Conservation (phyloP, 257 asterid genomes). For the Nicotiana tomentosiformis region DNA sequence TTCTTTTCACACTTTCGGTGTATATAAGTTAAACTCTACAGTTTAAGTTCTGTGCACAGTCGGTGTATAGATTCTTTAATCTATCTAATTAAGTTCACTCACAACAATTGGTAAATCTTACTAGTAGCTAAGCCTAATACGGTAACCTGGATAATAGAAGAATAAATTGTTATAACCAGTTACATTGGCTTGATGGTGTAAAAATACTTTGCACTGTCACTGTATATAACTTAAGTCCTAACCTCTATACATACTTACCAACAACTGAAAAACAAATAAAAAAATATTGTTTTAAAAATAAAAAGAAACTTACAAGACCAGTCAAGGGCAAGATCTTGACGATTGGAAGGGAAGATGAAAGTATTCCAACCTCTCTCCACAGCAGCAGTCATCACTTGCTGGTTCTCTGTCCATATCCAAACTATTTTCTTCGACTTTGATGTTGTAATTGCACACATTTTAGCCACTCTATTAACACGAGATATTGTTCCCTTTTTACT, state of each 20-base stretch:
- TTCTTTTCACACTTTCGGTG: no score
- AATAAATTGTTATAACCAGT: no score
- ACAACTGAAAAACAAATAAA: not conserved
- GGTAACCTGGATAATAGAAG: no score
- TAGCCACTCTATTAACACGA: not conserved
- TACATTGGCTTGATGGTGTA: no score
- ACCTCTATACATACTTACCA: not conserved
- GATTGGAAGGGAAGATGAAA: conserved; percentile 45
- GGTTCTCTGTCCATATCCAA: conserved; percentile 87
- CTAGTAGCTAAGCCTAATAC: no score
- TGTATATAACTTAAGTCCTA: no score
- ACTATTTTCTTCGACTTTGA: conserved; percentile 43
- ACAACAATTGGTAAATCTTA: no score
- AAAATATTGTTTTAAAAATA: not conserved
- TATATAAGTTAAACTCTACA: no score
- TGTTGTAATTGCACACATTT: not conserved
- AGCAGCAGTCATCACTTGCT: conserved; percentile 80
- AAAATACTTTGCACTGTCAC: no score
- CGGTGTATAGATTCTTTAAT: no score
- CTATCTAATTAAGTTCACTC: no score
- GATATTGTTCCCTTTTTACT: conserved; percentile 2
- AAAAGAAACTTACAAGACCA: conserved; percentile 61
- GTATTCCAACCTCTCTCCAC: conserved; percentile 90
- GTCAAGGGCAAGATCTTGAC: conserved; percentile 58
- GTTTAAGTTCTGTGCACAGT: no score